These are phyloP conservation scores for Diutina ranongensis DNA, from an alignment of 1,139 yeast species.

Conservation along the genomic window DNA sequence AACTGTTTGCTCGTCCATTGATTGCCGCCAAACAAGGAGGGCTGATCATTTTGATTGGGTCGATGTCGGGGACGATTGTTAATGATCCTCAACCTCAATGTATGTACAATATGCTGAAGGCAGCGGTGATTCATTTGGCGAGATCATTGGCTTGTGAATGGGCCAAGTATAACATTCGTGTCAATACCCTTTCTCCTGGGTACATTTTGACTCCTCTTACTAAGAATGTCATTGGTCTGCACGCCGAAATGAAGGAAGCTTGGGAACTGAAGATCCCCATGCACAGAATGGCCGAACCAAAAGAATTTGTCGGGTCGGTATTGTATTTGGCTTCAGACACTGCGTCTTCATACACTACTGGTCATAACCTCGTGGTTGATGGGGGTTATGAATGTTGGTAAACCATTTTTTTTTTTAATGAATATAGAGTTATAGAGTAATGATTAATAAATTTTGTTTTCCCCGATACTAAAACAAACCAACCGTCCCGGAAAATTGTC, in stretches of 20 bases:
- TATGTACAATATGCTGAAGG: conserved; percentile 42
- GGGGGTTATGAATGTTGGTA: conserved; percentile 51
- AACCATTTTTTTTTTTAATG: background rate
- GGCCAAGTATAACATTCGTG: conserved; percentile 40
- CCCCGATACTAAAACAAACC: no score
- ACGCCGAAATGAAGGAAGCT: conserved; percentile 34
- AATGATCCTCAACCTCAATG: conserved; percentile 41
- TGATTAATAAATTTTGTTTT: no score
- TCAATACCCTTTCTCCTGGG: conserved; percentile 37
- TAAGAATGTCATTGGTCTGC: conserved; percentile 33
- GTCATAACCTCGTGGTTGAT: conserved; percentile 72
- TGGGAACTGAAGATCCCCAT: conserved; percentile 39
- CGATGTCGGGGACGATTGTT: conserved; percentile 39
- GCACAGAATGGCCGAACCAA: conserved; percentile 42
- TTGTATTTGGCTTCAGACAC: conserved; percentile 36
- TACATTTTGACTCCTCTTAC: conserved; percentile 40
- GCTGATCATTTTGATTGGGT: conserved; percentile 34
- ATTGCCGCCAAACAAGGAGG: conserved; percentile 43
- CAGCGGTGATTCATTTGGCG: conserved; percentile 38
- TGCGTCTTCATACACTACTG: conserved; percentile 75
- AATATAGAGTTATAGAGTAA: background rate
- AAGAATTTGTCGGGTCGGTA: conserved; percentile 36
- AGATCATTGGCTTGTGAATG: conserved; percentile 40
- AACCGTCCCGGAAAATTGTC: no score
- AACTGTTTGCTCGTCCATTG: conserved; percentile 55